Evolutionary conservation across 768 basidiomycete genomes (phyloP), one percentile per base, ranked within the genome.

Genomic region (Plicaturopsis crispa): DNA sequence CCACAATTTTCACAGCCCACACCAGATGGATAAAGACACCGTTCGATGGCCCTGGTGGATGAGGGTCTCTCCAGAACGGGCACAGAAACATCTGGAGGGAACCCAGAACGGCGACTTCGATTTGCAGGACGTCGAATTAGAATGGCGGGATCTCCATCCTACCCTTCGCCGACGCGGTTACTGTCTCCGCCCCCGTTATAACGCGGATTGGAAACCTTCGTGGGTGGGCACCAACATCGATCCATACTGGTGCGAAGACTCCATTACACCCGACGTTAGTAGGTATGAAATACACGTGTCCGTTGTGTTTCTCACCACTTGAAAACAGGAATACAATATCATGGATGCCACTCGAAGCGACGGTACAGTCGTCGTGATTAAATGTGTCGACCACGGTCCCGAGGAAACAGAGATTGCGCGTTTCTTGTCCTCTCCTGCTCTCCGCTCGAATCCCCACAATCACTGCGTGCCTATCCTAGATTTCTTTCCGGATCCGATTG

Each of bases 121-220:
- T n/a, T n/a, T n/a, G n/a, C n/a, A n/a, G n/a, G n/a, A n/a, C n/a
- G n/a, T n/a, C n/a, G n/a, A n/a, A n/a, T n/a, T n/a, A n/a, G n/a
- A n/a, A n/a, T n/a, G n/a, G n/a, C n/a, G n/a, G n/a, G n/a, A n/a
- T n/a, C n/a, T n/a, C n/a, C n/a, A n/a, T n/a, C n/a, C n/a, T n/a
- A n/a, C n/a, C n/a, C n/a, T n/a, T n/a, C n/a, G n/a, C n/a, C n/a
- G n/a, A n/a, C n/a, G 44, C 6, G 51, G 57, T 0, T 58, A 55
- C 16, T 26, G 43, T 1, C 47, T 62, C 14, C 48, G 55, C 12
- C 52, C 50, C 1, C 47, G 61, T 1, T 53, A 51, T 28, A 41
- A 43, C n/a, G 51, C 49, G 0, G 38, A 41, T 5, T 63, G 59
- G 60, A 21, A 48, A 7, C 50, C 60, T 5, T 61, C 57, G 0